Base-by-base conservation (phyloP, 192 early-diverging fungal genomes). In the Backusella mclennaniae region DNA sequence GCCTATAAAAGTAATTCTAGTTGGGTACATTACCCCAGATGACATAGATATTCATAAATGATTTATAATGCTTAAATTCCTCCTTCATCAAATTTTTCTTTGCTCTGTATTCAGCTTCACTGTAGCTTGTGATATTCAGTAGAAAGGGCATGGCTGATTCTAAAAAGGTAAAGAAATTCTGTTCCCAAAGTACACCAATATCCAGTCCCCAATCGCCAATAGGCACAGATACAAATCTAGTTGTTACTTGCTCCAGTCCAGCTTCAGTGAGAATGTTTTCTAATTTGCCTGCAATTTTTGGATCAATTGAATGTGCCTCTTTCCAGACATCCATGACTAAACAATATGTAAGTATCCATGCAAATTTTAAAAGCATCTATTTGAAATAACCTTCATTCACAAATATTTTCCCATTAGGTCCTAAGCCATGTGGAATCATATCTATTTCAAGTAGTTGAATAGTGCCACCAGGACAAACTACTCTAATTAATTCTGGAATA, bases 131-230 rank as follows among this genome's bases (percentile, higher is more conserved):
- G 11, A 31, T 23, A 29, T 46, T 41, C 41, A 39, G 1, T 29
- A 73, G 31, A 38, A 56, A 63, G 9, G 73, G 73, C 73, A 19
- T 73, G 23, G 31, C 31, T 4, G 35, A 31, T 17, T 73, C 52
- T 17, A 73, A n/a, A 66, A 73, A 73, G 5, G 49, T 11, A 63
- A 35, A n/a, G 7, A 73, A 15, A 63, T 73, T 73, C 19, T 73
- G 73, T 17, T 73, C n/a, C 53, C 76, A 71, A 23, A 69, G 38
- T 31, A 71, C 26, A 38, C 76, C 76, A 29, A 77, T 69, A 41
- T 77, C 76, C 12, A 77, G 35, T 63, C 76, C 76, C 76, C 76
- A 77, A 26, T 46, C 12, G 31, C 76, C 76, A 70, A 71, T 39
- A 38, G 76, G 76, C 14, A 77, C 68, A 36, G 69, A 68, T 38